These are phyloP conservation scores for Colletotrichum higginsianum DNA, from an alignment of 2,329 filamentous ascomycete genomes.

Conservation along the genomic window DNA sequence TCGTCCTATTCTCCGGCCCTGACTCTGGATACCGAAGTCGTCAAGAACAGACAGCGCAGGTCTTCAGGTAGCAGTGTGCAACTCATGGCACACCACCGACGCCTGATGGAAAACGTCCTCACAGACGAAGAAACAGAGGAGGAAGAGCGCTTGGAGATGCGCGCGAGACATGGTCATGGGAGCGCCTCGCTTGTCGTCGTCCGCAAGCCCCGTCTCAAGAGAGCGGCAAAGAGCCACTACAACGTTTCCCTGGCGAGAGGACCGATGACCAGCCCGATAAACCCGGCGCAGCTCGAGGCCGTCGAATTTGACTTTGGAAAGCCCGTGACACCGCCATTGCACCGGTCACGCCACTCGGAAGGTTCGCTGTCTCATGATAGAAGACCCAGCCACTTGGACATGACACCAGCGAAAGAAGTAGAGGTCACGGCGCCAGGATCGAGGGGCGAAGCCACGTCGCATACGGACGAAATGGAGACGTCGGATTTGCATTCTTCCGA, in stretches of 20 bases:
- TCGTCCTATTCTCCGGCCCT: constrained; percentile 43
- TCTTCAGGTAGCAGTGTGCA: constrained; percentile 67
- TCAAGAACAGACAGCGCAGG: constrained; percentile 59
- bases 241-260: constrained; percentile 45
- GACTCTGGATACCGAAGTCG: constrained; percentile 47
- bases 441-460: constrained; percentile 33
- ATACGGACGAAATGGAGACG: constrained; percentile 41
- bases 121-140: constrained; percentile 62
- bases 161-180: constrained; percentile 49
- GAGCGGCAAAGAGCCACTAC: constrained; percentile 56
- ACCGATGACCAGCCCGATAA: constrained; percentile 46
- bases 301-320: constrained; percentile 45
- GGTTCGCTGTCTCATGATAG: constrained; percentile 18
- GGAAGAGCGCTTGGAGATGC: constrained; percentile 61
- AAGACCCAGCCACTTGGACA: constrained; percentile 11
- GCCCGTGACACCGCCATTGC: constrained; percentile 36
- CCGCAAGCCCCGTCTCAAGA: constrained; percentile 60
- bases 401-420: constrained; percentile 31
- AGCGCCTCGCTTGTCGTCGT: constrained; percentile 47
- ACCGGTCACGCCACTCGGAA: constrained; percentile 32
- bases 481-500: constrained; percentile 43
- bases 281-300: constrained; percentile 45
- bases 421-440: constrained; percentile 19
- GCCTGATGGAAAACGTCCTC: constrained; percentile 55
- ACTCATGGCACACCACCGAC: constrained; percentile 54